Base-by-base conservation (phyloP, 305 asterid species). In the Solanum hybrid region DNA sequence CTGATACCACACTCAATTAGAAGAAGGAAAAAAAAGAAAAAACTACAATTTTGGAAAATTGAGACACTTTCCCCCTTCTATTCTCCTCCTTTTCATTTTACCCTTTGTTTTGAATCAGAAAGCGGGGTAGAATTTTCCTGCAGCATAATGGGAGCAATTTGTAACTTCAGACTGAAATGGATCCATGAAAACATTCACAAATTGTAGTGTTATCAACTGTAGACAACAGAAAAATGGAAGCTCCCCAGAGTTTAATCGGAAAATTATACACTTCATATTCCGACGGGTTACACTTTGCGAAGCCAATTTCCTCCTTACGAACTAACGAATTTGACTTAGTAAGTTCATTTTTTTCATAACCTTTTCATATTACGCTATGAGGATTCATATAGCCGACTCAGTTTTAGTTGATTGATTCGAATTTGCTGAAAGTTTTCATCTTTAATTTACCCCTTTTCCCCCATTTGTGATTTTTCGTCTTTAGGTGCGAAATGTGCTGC, bases 401-500 rank as follows among this genome's bases (percentile, higher is more conserved):
- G n/a, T 36, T 79, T 80, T 80, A 46, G 42, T 90, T 51, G 51
- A 42, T 79, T 71, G 12, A 72, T 7, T 73, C 56, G 46, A 75
- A 13, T 37, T 51, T 35, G 66, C 56, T 79, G 32, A 56, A 77
- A 35, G 24, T 26, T 10, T 34, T 29, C 12, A 36, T 42, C 2
- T 78, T 46, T 13, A 29, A 73, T 14, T 34, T 37, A 81, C 56
- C 14, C 79, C 26, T 66, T 34, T 92, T 72, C 3, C 10, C 85
- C 85, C 36, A 79, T 60, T 77, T 42, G 79, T 85, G 81, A n/a
- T 16, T 36, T 73, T 90, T 90, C 86, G 80, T 89, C 76, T 73
- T 88, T 85, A 97, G 99, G 99, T 96, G 79, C 94, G 94, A 88
- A 98, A 98, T 87, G 95, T 95, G 91, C 92, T 97, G 95, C 99